Evolutionary conservation across 2,329 filamentous ascomycete species (phyloP), one percentile per base, ranked within the genome.

Genomic region (Byssothecium circinans): DNA sequence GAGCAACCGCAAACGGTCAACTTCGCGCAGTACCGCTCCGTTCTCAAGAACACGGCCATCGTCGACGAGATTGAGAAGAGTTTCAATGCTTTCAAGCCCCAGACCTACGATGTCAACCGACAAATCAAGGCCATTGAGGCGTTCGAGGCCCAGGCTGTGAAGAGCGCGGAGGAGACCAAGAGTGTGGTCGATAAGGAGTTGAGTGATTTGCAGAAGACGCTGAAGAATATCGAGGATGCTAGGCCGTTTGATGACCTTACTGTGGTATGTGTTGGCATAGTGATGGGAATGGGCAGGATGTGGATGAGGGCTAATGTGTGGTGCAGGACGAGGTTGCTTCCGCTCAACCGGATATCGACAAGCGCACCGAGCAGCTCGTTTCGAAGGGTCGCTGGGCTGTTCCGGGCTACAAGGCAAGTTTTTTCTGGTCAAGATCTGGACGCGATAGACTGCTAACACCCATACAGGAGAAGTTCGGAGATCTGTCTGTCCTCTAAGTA

Each of bases 61-160:
- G 75, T 99, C 73, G 87, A 96, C 77, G 91, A 99, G 82, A 94
- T 99, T 74, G 94, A 99, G 86, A 90, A 89, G 80, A 88, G 92
- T 73, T 94, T 96, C 83, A 84, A 80, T 68, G 81, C 81, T 58
- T 99, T 96, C 86, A 89, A 94, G 84, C 91, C 92, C 64, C 81
- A 83, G 70, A 89, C 89, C 64, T 96, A 97, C 82, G 94, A 99
- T 76, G 86, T 99, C 62, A 78, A 69, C 75, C 86, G 92, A 74
- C 94, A 99, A 82, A 81, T 99, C 73, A 97, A 96, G 86, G 89
- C 91, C 67, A 97, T 99, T 72, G 91, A 97, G 72, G 89, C 90
- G 47, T 99, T 99, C 73, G 92, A 99, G 84, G 86, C 89, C 49
- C 91, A 97, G 83, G 94, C 94, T 60, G 77, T 99, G 67, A 90